Percentiles rank a stretch among this genome's conserved stretches.
phyloP scores from a whole-genome alignment of 257 asterid genomes.

The Solanum pinnatisectum region DNA sequence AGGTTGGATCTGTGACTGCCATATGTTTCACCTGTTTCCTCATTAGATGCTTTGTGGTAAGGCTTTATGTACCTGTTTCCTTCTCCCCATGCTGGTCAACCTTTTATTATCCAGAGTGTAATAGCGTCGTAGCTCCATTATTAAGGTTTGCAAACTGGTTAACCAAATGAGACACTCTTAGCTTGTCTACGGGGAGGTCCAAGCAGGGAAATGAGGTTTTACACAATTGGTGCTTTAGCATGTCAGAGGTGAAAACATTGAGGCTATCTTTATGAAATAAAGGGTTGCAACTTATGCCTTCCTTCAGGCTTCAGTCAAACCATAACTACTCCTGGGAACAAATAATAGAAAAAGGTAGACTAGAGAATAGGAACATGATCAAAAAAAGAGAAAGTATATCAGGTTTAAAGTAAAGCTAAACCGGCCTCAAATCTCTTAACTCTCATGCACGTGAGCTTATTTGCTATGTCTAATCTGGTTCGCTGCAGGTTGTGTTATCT shows the following conservation, averaged over 20 bases:
- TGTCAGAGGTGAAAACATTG: background rate
- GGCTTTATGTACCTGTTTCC: constrained; percentile 9
- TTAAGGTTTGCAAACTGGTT: background rate
- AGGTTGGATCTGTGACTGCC: constrained; percentile 97
- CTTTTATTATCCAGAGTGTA: background rate
- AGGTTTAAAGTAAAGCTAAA: background rate
- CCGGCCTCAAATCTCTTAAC: background rate
- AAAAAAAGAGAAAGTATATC: background rate
- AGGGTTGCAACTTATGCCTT: background rate
- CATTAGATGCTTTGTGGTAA: constrained; percentile 81
- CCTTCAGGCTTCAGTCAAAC: background rate
- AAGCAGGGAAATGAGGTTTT: background rate
- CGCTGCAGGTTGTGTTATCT: constrained; percentile 63
- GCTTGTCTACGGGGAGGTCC: background rate
- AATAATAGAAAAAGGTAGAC: background rate
- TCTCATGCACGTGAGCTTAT: background rate
- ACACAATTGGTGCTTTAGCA: background rate
- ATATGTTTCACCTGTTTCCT: constrained; percentile 90
- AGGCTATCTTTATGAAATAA: background rate
- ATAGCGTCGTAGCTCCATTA: background rate
- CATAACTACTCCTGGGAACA: background rate
- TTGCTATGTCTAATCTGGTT: background rate
- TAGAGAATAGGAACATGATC: background rate
- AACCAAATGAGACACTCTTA: background rate
- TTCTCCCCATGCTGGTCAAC: background rate